These are phyloP conservation scores for Cyberlindnera euphorbiiphila DNA, from an alignment of 805 yeast species.

Conservation along the genomic window DNA sequence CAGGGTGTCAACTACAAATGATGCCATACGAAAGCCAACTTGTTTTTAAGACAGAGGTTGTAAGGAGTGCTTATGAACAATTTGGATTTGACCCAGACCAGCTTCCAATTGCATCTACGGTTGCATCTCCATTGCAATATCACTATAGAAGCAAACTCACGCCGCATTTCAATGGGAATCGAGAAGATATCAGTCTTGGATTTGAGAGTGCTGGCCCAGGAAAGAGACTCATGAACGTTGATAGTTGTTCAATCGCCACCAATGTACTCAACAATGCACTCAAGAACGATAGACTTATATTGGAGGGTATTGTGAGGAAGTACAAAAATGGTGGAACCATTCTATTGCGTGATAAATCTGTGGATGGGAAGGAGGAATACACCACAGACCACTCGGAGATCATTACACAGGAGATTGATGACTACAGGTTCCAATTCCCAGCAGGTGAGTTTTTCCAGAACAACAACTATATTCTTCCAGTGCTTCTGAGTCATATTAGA, in stretches of 20 bases:
- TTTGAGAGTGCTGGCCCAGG: conserved; percentile 61
- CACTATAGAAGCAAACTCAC: conserved; percentile 87
- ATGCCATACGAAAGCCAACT: conserved; percentile 70
- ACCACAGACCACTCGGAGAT: conserved; percentile 73
- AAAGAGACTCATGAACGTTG: conserved; percentile 66
- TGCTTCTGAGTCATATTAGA: conserved; percentile 73
- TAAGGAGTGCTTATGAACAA: conserved; percentile 73
- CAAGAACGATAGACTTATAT: conserved; percentile 54
- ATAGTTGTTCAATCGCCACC: conserved; percentile 88
- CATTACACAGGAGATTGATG: conserved; percentile 68
- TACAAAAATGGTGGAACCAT: conserved; percentile 85
- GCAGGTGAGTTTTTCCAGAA: conserved; percentile 97
- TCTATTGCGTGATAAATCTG: conserved; percentile 72
- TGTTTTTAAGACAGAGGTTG: conserved; percentile 61
- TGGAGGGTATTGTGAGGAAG: conserved; percentile 37
- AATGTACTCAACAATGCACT: conserved; percentile 70
- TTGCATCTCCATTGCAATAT: conserved; percentile 71
- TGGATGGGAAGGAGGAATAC: conserved; percentile 41
- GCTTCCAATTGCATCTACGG: conserved; percentile 58
- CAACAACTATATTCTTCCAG: conserved; percentile 85
- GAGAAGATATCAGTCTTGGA: conserved; percentile 56
- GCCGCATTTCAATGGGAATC: conserved; percentile 86
- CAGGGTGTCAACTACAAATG: conserved; percentile 92
- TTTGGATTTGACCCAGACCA: conserved; percentile 52
- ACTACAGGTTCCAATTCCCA: conserved; percentile 75